These are phyloP conservation scores for Paraconiothyrium brasiliense DNA, from an alignment of 2,329 filamentous ascomycete genomes.

Conservation along the genomic window DNA sequence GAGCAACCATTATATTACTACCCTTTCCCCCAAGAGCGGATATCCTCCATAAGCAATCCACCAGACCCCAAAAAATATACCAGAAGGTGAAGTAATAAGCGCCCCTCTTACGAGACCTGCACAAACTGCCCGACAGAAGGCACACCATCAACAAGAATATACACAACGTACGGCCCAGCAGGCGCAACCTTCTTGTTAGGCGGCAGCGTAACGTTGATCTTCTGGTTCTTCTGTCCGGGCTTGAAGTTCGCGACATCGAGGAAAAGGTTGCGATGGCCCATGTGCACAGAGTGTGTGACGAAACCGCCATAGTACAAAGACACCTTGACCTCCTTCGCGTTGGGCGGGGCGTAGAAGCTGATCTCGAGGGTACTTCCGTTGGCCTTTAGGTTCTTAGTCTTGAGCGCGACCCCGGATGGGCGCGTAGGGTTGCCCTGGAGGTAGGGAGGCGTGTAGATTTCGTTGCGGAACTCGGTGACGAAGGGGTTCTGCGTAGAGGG, in stretches of 20 bases:
- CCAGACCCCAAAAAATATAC: slow-evolving; percentile 5
- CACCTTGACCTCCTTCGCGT: slow-evolving; percentile 58
- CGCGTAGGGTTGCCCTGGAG: slow-evolving; percentile 63
- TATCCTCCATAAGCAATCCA: neutral
- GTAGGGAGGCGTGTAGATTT: slow-evolving; percentile 70
- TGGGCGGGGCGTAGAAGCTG: slow-evolving; percentile 56
- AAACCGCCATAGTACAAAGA: slow-evolving; percentile 68
- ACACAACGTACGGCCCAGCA: slow-evolving; percentile 69
- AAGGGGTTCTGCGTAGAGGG: slow-evolving; percentile 58
- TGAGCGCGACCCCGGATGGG: slow-evolving; percentile 60
- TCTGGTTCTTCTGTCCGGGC: slow-evolving; percentile 54
- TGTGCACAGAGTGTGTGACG: slow-evolving; percentile 69
- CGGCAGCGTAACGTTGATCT: slow-evolving; percentile 63
- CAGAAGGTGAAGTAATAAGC: slow-evolving; percentile 6
- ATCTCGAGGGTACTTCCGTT: slow-evolving; percentile 59
- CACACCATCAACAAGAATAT: slow-evolving; percentile 65
- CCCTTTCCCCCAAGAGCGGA: too few relatives aligned
- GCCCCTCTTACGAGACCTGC: slow-evolving; percentile 45
- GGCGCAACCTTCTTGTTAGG: slow-evolving; percentile 65
- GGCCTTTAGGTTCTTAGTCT: slow-evolving; percentile 54
- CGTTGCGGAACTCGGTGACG: slow-evolving; percentile 69
- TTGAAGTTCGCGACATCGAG: slow-evolving; percentile 61
- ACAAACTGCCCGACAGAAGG: slow-evolving; percentile 64
- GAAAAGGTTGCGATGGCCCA: slow-evolving; percentile 67
- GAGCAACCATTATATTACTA: neutral